phyloP scores from a whole-genome alignment of 139 green algal genomes.

The Coelastrella sp. region DNA sequence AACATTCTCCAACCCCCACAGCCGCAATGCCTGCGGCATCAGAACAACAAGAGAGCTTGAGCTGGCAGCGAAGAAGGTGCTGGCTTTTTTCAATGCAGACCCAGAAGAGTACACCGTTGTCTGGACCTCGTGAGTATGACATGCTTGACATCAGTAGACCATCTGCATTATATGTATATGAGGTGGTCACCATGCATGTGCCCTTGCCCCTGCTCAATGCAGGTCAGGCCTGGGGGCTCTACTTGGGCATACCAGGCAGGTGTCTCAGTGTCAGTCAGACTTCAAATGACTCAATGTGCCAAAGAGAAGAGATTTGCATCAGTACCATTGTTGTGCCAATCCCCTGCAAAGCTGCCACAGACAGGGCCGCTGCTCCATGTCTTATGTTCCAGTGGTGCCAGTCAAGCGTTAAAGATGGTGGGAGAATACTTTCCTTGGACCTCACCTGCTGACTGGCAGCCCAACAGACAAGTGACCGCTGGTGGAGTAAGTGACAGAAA shows the following conservation, averaged over 20 bases:
- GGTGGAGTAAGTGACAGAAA: neutral
- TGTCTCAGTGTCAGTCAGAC: no score
- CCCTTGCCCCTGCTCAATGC: no score
- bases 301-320: no score
- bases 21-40: constrained; percentile 16
- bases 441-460: neutral
- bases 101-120: constrained; percentile 21
- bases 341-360: no score
- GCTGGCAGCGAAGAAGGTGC: constrained; percentile 1
- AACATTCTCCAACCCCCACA: constrained; percentile 33
- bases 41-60: constrained; percentile 11
- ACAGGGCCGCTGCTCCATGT: neutral
- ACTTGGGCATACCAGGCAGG: no score
- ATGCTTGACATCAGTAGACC: no score
- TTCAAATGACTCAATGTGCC: no score
- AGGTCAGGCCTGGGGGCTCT: no score
- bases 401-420: constrained; percentile 70
- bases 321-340: no score
- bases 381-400: constrained; percentile 50
- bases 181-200: no score
- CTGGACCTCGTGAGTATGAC: constrained; percentile 13
- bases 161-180: no score
- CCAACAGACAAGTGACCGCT: constrained; percentile 1
- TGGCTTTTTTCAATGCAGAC: constrained; percentile 41
- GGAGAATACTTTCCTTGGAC: constrained; percentile 80